Evolutionary conservation across 495 filamentous ascomycete species (phyloP).

Genomic region (Parathielavia appendiculata): DNA sequence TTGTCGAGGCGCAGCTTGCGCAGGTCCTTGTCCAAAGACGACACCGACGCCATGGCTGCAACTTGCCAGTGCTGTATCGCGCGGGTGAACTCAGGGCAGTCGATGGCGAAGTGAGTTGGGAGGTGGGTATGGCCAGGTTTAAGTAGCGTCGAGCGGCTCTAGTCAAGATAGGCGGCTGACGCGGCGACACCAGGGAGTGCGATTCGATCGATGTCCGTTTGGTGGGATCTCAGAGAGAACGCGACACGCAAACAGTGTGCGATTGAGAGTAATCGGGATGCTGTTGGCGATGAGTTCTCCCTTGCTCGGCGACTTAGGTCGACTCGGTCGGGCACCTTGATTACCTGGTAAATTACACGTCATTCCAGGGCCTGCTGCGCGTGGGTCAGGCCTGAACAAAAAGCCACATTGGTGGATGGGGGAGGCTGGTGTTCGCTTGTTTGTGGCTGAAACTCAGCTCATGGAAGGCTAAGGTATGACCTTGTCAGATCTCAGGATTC

Average conservation of each 20-base stretch:
- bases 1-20: slow-evolving; percentile 85
- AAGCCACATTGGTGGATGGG: slow-evolving; percentile 12
- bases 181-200: background rate
- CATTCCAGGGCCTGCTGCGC: slow-evolving; percentile 5
- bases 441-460: slow-evolving; percentile 18
- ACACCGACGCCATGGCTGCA: slow-evolving; percentile 78
- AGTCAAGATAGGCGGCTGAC: slow-evolving; percentile 1
- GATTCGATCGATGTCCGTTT: no score
- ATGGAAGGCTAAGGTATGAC: no score
- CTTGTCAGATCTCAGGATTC: no score
- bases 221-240: background rate
- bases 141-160: background rate
- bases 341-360: background rate
- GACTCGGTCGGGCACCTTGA: no score
- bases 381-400: background rate
- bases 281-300: background rate
- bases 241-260: background rate
- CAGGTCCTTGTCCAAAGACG: slow-evolving; percentile 92
- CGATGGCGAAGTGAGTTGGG: no score
- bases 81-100: no score
- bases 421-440: slow-evolving; percentile 19
- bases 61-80: no score
- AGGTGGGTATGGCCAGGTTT: background rate
- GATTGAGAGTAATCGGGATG: background rate
- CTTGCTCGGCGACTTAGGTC: background rate